phyloP scores from a whole-genome alignment of 805 yeast species.

The Wickerhamomyces kurtzmanii region DNA sequence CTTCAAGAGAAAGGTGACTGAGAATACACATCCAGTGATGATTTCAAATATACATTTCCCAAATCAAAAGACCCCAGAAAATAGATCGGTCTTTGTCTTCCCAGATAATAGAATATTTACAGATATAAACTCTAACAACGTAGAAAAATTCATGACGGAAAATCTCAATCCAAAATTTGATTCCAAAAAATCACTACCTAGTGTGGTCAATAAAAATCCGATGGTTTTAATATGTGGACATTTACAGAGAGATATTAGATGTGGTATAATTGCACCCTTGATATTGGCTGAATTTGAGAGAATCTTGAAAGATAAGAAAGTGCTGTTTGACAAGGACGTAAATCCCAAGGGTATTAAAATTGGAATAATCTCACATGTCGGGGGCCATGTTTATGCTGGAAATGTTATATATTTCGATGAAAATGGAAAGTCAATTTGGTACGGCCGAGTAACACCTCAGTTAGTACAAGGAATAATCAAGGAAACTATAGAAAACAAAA shows the following conservation, averaged over 20 bases:
- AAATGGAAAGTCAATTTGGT: slow-evolving; percentile 45
- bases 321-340: slow-evolving; percentile 15
- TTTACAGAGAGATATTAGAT: slow-evolving; percentile 47
- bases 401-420: slow-evolving; percentile 51
- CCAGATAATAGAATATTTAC: slow-evolving; percentile 41
- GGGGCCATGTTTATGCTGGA: slow-evolving; percentile 85
- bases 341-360: slow-evolving; percentile 24
- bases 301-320: slow-evolving; percentile 25
- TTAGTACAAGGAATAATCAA: slow-evolving; percentile 57
- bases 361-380: slow-evolving; percentile 65
- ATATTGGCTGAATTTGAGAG: slow-evolving; percentile 37
- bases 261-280: slow-evolving; percentile 60
- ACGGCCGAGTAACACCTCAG: slow-evolving; percentile 61
- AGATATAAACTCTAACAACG: slow-evolving; percentile 4
- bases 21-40: slow-evolving; percentile 39
- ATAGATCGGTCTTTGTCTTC: slow-evolving; percentile 31
- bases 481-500: slow-evolving; percentile 38
- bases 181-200: slow-evolving; percentile 11
- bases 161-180: slow-evolving; percentile 27
- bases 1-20: slow-evolving; percentile 21
- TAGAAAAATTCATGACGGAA: slow-evolving; percentile 27
- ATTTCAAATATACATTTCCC: slow-evolving; percentile 33
- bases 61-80: slow-evolving; percentile 1
- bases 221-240: slow-evolving; percentile 60
- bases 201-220: slow-evolving; percentile 6